phyloP scores from a whole-genome alignment of 306 rosid genomes.

The Medicago arabica region DNA sequence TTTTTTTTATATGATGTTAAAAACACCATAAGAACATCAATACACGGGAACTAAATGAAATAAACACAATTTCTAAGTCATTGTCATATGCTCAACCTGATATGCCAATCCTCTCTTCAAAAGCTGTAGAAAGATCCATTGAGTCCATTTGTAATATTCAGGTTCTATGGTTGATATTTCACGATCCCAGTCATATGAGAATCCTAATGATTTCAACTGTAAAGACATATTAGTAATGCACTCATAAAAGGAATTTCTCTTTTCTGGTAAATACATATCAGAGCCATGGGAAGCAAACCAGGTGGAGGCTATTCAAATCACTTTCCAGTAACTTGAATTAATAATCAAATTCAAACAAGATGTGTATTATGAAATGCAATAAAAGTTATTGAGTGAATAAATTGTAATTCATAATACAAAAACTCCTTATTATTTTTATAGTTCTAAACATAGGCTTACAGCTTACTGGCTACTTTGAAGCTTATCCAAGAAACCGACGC shows the following conservation, averaged over 20 bases:
- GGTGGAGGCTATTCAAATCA: conserved; percentile 31
- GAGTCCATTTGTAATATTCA: conserved; percentile 95
- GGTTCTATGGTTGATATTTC: conserved; percentile 96
- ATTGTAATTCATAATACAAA: not conserved
- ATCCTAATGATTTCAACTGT: conserved; percentile 94
- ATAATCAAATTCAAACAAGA: conserved; percentile 40
- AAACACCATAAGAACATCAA: conserved; percentile 33
- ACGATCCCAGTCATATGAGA: conserved; percentile 98
- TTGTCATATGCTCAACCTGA: conserved; percentile 66
- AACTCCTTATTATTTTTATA: not conserved
- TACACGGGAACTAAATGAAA: conserved; percentile 28
- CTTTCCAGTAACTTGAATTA: not conserved
- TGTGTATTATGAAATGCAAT: not conserved
- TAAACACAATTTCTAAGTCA: conserved; percentile 12
- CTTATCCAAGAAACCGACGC: not conserved
- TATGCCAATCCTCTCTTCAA: conserved; percentile 92
- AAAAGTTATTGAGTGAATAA: conserved; percentile 8
- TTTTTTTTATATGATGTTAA: conserved; percentile 22
- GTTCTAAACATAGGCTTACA: not conserved
- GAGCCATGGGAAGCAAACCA: conserved; percentile 18
- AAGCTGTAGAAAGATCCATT: conserved; percentile 96
- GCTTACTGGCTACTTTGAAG: conserved; percentile 4
- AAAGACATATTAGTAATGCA: conserved; percentile 34
- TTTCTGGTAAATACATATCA: conserved; percentile 18
- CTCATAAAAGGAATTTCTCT: conserved; percentile 2